These are phyloP conservation scores for Emergomyces pasteurianus DNA, from an alignment of 2,329 filamentous ascomycete genomes.

Conservation along the genomic window DNA sequence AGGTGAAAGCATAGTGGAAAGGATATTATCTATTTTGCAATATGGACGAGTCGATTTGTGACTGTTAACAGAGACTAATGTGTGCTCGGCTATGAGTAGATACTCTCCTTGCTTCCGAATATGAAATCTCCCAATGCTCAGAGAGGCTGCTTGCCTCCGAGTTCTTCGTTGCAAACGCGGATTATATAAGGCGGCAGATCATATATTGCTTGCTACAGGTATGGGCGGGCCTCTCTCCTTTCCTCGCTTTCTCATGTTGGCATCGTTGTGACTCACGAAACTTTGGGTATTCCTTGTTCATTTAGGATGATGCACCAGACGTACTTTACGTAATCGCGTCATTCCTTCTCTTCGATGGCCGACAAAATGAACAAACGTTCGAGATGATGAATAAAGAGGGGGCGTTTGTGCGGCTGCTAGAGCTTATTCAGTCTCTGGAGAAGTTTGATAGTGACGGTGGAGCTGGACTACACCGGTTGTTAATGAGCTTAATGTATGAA, in stretches of 20 bases:
- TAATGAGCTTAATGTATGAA: conserved; percentile 87
- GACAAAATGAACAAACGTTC: conserved; percentile 63
- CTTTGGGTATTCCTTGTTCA: background rate
- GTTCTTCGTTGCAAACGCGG: conserved; percentile 61
- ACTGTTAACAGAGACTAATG: background rate
- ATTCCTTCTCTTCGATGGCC: conserved; percentile 78
- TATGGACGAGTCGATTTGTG: background rate
- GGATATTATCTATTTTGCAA: background rate
- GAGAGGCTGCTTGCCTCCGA: conserved; percentile 64
- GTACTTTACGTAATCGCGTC: conserved; percentile 73
- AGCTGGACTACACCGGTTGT: conserved; percentile 59
- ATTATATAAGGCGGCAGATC: conserved; percentile 87
- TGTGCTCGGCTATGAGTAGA: background rate
- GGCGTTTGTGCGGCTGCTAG: conserved; percentile 70
- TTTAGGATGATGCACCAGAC: conserved; percentile 68
- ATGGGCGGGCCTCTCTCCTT: conserved; percentile 7
- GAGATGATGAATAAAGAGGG: conserved; percentile 78
- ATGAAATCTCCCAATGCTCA: conserved; percentile 69
- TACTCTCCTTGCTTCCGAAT: conserved; percentile 50
- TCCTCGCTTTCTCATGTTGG: background rate
- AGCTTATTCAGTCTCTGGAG: conserved; percentile 56
- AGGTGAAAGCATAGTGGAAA: conserved; percentile 1
- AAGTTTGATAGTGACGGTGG: conserved; percentile 35
- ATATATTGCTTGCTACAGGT: conserved; percentile 74
- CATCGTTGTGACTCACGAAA: background rate